phyloP scores from a whole-genome alignment of 73 alveolate species.

The Tetrahymena thermophila region DNA sequence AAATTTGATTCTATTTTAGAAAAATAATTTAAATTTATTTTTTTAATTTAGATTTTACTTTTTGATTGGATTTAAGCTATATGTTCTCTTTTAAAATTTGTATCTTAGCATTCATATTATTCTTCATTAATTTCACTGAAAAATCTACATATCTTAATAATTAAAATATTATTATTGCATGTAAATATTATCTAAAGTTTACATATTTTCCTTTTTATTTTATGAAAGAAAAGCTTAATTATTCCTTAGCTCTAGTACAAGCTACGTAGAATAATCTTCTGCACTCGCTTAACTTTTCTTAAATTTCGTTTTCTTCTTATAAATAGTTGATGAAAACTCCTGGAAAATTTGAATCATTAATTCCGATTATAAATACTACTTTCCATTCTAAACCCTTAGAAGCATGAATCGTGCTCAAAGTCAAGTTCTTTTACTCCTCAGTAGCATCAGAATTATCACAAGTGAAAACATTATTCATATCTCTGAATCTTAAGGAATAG shows the following conservation, averaged over 20 bases:
- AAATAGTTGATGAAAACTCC: not conserved
- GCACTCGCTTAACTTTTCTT: not conserved
- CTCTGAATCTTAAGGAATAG: not conserved
- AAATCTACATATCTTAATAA: not conserved
- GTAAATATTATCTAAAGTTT: too few relatives aligned
- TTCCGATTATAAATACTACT: not conserved
- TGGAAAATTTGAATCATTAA: not conserved
- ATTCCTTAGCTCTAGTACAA: not conserved
- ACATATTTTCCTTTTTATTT: not conserved
- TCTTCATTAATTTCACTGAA: not conserved
- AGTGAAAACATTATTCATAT: not conserved
- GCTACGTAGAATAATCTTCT: not conserved
- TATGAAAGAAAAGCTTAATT: not conserved
- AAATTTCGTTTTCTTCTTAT: not conserved
- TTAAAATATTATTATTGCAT: too few relatives aligned
- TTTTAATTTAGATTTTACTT: not conserved
- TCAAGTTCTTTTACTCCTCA: not conserved
- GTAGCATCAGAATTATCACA: not conserved
- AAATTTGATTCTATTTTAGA: not conserved
- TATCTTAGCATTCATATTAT: too few relatives aligned
- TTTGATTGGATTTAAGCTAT: not conserved
- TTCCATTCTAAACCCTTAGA: not conserved
- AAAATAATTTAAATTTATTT: too few relatives aligned
- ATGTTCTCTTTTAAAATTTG: too few relatives aligned
- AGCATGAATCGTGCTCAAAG: not conserved